Evolutionary conservation across 2,329 filamentous ascomycete species (phyloP), one percentile per base, ranked within the genome.

Genomic region (Fusarium oligoseptatum): DNA sequence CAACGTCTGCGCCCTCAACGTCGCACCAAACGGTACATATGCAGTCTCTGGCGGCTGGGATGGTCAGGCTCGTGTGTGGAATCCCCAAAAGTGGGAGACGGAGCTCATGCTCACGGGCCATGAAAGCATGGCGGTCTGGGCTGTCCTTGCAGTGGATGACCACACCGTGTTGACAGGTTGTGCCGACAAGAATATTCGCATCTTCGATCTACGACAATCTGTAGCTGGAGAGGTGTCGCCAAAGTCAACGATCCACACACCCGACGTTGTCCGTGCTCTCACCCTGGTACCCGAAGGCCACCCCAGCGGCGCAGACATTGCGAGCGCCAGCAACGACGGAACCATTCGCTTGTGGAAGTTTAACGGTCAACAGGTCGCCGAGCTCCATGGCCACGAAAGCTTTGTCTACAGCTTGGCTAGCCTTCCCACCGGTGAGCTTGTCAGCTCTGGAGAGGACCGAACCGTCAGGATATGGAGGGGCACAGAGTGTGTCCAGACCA

Each of bases 11-110:
- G 89, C 95, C 10, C 85, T 99, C 52, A 94, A 97, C 78, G 92
- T 94, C 17, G 92, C 92, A 60, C 89, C 92, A 1, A 89, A 92
- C 68, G 93, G 92, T 2, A 89, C 86, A 55, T 94, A 91, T 81
- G 88, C 98, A 45, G 92, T 98, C 56, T 98, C 96, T 75, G 97
- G 96, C 36, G 94, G 95, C 78, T 99, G 97, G 97, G 97, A 99
- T 83, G 91, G 91, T 34, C 93, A 95, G 74, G 95, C 95, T 32
- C 92, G 95, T 64, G 85, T 98, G 62, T 99, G 97, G 97, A 89
- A 88, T 72, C 86, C 97, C n/a, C 90, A 90, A 45, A 95, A 93
- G 75, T 98, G 96, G 94, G 95, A 97, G 80, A 90, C 90, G 11
- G 90, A 93, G 73, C 84, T 91, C 14, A 81, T 93, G 56, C 87